phyloP scores from a whole-genome alignment of 371 early-diverging fungal species.

The Mortierella sp. region DNA sequence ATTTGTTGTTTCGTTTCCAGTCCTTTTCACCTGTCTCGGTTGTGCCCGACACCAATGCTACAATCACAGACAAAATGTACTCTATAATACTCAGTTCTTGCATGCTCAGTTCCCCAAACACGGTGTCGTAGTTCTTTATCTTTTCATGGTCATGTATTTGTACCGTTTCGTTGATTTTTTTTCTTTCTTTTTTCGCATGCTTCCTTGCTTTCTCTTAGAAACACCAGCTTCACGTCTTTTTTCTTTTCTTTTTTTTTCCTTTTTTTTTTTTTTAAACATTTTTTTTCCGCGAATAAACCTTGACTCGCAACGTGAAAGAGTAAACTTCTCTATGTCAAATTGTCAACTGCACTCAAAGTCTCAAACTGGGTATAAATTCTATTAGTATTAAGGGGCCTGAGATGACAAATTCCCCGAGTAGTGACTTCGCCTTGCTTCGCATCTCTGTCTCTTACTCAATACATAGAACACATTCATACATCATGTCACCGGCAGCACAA shows the following conservation, averaged over 20 bases:
- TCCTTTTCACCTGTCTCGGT: conserved; percentile 5
- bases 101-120: conserved; percentile 13
- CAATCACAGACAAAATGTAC: conserved; percentile 16
- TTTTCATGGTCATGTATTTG: conserved; percentile 2
- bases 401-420: conserved; percentile 5
- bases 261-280: neutral
- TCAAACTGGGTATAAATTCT: too few relatives aligned
- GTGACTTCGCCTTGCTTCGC: neutral
- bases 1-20: conserved; percentile 4
- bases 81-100: conserved; percentile 27
- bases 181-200: neutral
- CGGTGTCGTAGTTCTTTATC: neutral
- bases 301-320: too few relatives aligned
- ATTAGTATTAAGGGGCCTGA: conserved; percentile 9
- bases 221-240: too few relatives aligned
- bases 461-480: conserved; percentile 2
- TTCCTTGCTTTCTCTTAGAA: conserved; percentile 5
- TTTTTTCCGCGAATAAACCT: neutral
- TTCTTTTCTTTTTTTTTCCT: conserved; percentile 10
- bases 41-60: neutral
- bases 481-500: conserved; percentile 36
- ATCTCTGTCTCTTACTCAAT: too few relatives aligned
- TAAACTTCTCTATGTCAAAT: too few relatives aligned
- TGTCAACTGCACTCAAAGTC: too few relatives aligned
- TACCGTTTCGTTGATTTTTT: neutral